Base-by-base conservation (phyloP, 371 early-diverging fungal genomes). In the Sporodiniella umbellata region DNA sequence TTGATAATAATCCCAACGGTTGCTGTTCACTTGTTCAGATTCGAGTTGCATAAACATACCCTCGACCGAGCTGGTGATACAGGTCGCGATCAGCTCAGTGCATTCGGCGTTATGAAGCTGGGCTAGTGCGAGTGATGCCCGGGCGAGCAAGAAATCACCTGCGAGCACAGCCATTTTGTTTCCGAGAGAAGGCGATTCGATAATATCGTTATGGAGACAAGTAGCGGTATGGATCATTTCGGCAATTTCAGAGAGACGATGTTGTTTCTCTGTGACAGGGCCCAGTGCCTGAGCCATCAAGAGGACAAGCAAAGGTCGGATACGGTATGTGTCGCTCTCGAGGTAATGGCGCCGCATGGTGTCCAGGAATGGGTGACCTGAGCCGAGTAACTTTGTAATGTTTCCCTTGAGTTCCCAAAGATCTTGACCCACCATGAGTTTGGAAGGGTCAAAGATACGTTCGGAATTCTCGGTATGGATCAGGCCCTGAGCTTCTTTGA, bases 151-250 rank as follows among this genome's bases (percentile, higher is more conserved):
- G 53, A 94, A 98, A 63, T 98, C 98, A 22, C 96, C 98, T 3
- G 89, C 95, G 4, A 98, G 77, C 12, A 98, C 87, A 0, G 98
- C 95, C 92, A 95, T 91, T 65, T 95, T 96, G 80, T 96, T 98
- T 28, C 98, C 98, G 72, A 89, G 93, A 61, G 78, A 83, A 28
- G 88, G 85, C 51, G 88, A 87, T 53, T 92, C 92, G 46, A 96
- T 89, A 18, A 98, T 96, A 60, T 98, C 98, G 70, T 98, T 95
- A 66, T 98, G 98, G 7, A 98, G 66, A 24, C 96, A 68, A 4
- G 93, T 92, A 6, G 98, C 94, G 1, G 98, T 95, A 66, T 98
- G 94, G 57, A 98, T 96, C 90, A 98, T 92, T 65, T 98, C 96
- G 0, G 91, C 85, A 50, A 98, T 96, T 66, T 95, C 95, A 8